Evolutionary conservation across 2,329 filamentous ascomycete species (phyloP).

Genomic region (Cadophora luteo-olivacea): DNA sequence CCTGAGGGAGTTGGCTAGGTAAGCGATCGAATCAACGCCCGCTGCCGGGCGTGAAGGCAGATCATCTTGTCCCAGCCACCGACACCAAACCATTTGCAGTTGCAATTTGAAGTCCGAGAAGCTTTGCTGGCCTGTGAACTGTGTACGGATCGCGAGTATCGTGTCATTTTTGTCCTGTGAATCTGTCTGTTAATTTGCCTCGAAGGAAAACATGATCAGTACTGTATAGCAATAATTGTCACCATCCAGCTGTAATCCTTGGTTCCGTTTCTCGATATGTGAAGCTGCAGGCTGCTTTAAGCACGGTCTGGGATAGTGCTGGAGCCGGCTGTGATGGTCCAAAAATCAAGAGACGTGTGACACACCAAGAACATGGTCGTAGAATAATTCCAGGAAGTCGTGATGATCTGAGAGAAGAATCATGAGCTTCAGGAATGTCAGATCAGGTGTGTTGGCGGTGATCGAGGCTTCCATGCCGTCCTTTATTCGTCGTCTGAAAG

Average conservation of each 20-base stretch:
- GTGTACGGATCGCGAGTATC: background rate
- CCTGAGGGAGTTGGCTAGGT: background rate
- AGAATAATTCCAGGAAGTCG: slow-evolving; percentile 14
- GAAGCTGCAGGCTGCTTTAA: slow-evolving; percentile 37
- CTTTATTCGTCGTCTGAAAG: slow-evolving; percentile 30
- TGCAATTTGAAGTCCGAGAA: background rate
- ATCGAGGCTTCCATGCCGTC: slow-evolving; percentile 23
- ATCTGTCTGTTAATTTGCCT: slow-evolving; percentile 21
- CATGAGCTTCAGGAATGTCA: slow-evolving; percentile 20
- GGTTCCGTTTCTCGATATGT: slow-evolving; percentile 27
- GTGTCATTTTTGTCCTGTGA: background rate
- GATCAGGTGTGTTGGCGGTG: slow-evolving; percentile 21
- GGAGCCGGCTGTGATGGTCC: slow-evolving; percentile 10
- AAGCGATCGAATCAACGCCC: slow-evolving; percentile 25
- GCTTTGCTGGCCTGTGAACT: background rate
- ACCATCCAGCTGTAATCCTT: background rate
- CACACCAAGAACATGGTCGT: slow-evolving; percentile 20
- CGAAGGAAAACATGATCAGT: slow-evolving; percentile 15
- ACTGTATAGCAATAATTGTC: slow-evolving; percentile 28
- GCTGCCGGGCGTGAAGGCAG: background rate
- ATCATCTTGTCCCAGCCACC: slow-evolving; percentile 22
- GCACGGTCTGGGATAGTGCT: slow-evolving; percentile 10
- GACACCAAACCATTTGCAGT: slow-evolving; percentile 20
- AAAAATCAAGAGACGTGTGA: slow-evolving; percentile 10
- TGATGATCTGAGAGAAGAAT: slow-evolving; percentile 19